Evolutionary conservation across 1,284 basidiomycete species (phyloP), one percentile per base, ranked within the genome.

Genomic region (Macrocybe sp.): DNA sequence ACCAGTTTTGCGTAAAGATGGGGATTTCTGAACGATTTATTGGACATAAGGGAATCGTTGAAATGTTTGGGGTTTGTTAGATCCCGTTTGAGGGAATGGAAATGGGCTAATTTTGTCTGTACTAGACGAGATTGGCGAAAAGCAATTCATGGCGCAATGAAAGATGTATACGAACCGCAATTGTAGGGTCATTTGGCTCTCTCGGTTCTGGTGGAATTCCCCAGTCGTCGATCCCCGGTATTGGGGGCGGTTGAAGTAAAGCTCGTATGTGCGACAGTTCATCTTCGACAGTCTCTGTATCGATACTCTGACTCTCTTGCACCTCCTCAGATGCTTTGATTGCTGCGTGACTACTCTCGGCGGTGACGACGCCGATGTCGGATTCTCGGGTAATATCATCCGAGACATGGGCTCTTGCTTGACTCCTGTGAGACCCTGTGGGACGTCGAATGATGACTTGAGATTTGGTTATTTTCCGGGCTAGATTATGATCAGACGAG

Each of bases 1-100:
- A 98, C 94, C 1, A 99, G 81, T 57, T 94, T 92, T 3, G 89
- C 75, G 64, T 96, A 96, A 8, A 98, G 80, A 62, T 97, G 90
- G 0, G 96, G 96, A 60, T 99, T 98, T 29, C 92, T 85, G 67
- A 97, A 98, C 0, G 91, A 82, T 28, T 91, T 85, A 55, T 89
- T 92, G 6, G 83, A 78, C 81, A 95, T 88, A 33, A 99, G 78
- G 0, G 89, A 89, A 62, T 93, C 90, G 64, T 98, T 98, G 72
- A 97, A 97, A 62, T 97, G 94, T 53, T 85, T 85, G n/a, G 87
- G 80, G 48, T 80, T 75, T 4, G 52, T 55, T 2, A 76, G 61
- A 53, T 84, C 74, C 42, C 62, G 70, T 64, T 92, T 96, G 48
- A 93, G 78, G 4, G 70, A 63, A 50, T 82, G 78, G 59, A 89